Evolutionary conservation across 2,329 filamentous ascomycete species (phyloP), one percentile per base, ranked within the genome.

Genomic region (Huntiella decipiens): DNA sequence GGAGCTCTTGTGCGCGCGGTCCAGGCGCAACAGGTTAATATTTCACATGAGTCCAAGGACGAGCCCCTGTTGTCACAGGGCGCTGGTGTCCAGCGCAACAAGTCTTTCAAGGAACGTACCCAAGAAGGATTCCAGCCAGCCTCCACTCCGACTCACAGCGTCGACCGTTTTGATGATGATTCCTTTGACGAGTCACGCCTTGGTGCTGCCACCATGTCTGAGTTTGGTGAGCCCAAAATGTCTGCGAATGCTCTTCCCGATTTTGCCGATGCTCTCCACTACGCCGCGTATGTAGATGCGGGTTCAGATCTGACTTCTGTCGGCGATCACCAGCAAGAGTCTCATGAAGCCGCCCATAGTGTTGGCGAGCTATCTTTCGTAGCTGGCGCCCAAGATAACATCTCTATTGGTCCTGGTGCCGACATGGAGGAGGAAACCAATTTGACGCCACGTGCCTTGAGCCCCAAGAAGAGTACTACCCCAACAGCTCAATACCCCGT

Each of bases 301-400:
- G 85, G 92, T 51, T 70, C 84, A 12, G 79, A 75, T 39, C 93
- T 86, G 13, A 92, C 92, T 56, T 85, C 85, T 2, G 94, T 87
- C 0, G 70, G 87, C 43, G 35, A 38, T 44, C 38, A 42, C 37
- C 32, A 39, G 15, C 33, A 38, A 41, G 42, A 45, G n/a, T 32
- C 31, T 10, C 28, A 38, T 43, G 32, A 13, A 12, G 40, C 15
- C 5, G 32, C 40, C 7, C 32, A 12, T 17, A 17, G 16, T 13
- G 12, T n/a, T 17, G 36, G 22, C 36, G 47, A 49, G 19, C 15
- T 49, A 12, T 49, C 47, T 6, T 49, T 49, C 42, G 13, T 49
- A 42, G 43, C 47, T 17, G 47, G 47, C 31, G 47, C 47, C 13
- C 43, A 45, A 8, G 47, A 49, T 16, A 45, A 42, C 17, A 49